A percentile compares a stretch with the other conserved stretches of the same genome.
Evolutionary conservation across 345 rosid genomes (phyloP).

Genomic region (Sisymbrium altissimum): DNA sequence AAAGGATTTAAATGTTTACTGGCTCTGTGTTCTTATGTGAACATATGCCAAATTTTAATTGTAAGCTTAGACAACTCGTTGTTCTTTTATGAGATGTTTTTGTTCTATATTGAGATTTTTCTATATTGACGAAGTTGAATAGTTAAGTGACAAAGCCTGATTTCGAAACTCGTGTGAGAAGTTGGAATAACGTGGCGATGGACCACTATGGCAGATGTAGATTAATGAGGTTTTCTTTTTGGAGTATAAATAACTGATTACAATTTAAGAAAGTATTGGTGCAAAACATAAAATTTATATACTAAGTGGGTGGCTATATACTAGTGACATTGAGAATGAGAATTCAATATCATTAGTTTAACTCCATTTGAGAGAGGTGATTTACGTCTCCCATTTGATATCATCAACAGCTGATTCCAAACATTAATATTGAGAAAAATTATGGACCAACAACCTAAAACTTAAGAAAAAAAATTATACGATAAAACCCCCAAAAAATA

Average conservation of each 20-base stretch:
- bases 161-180: slow-evolving; percentile 9
- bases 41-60: neutral
- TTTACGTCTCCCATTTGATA: neutral
- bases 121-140: neutral
- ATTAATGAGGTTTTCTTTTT: neutral
- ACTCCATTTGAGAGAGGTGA: neutral
- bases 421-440: too few relatives aligned
- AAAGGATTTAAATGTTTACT: neutral
- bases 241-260: neutral
- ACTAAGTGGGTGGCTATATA: neutral
- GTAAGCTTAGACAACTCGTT: neutral
- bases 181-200: neutral
- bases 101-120: neutral
- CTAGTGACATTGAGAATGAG: neutral
- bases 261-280: neutral
- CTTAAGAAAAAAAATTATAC: too few relatives aligned
- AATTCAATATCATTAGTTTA: neutral
- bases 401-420: too few relatives aligned
- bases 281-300: neutral
- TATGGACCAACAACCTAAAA: too few relatives aligned
- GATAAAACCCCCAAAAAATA: too few relatives aligned
- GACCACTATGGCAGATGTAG: neutral
- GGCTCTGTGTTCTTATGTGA: neutral
- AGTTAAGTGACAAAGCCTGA: neutral
- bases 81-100: neutral